Base-by-base conservation (phyloP, 2,329 filamentous ascomycete genomes). In the Fusarium torreyae region DNA sequence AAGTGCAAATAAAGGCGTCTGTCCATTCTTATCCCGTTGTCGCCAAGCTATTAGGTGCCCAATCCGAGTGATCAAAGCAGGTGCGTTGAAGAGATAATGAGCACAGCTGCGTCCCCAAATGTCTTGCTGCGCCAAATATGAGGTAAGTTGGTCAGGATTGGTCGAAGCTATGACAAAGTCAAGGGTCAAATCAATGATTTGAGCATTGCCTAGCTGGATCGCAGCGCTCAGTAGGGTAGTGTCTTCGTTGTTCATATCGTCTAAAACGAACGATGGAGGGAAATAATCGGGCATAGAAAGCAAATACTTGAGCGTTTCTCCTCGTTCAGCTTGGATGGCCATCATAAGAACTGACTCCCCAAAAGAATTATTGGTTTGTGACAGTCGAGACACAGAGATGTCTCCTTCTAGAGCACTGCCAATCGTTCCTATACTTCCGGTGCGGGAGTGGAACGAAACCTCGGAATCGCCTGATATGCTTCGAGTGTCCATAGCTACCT, bases 61-160 rank as follows among this genome's bases (percentile, higher is more conserved):
- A 63, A 98, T 91, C 56, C 87, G 86, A 44, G 85, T 82, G 70
- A 99, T 96, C 20, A 99, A 84, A 54, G 88, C 86, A 3, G 96
- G 96, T 10, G 93, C 91, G 75, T 97, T 92, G 81, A 99, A 99
- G 17, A 99, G 85, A 78, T 99, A 99, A 79, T 99, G 96, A n/a
- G 92, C 96, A 53, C 93, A 88, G 66, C 94, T 97, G 72, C 96
- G 90, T 22, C 95, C 96, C 83, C 94, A 91, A 38, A 87, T 89
- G 76, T 99, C 96, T 74, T 95, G 91, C 64, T 87, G 84, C 6
- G 88, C 84, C 48, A 98, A 81, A 76, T 99, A 98, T 8, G 84
- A 81, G 43, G 82, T 79, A 31, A 97, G 79, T 49, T 87, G 83
- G 17, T 84, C 80, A 53, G 88, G 82, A 18, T 87, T 85, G 36